These are phyloP conservation scores for Salix brachista DNA, from an alignment of 345 rosid genomes.

Conservation along the genomic window DNA sequence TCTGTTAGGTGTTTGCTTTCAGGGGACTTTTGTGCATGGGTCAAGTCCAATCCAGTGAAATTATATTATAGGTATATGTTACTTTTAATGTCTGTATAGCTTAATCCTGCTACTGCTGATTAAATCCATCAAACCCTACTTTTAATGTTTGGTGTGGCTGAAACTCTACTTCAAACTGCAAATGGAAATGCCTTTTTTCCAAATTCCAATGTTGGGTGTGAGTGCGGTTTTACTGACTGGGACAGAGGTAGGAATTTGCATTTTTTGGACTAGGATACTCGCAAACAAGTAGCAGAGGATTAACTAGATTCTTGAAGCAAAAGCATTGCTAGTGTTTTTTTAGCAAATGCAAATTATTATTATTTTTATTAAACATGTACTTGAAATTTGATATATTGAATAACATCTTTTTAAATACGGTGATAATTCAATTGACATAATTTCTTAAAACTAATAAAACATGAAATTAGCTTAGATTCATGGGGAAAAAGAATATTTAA, in stretches of 20 bases:
- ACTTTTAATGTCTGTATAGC: conserved; percentile 1
- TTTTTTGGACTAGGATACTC: neutral
- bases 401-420: too few species aligned
- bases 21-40: neutral
- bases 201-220: neutral
- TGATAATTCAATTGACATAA: too few species aligned
- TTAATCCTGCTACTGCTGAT: neutral
- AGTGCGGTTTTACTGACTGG: neutral
- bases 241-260: neutral
- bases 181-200: neutral
- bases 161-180: neutral
- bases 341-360: too few species aligned
- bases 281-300: too few species aligned
- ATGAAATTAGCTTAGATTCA: too few species aligned
- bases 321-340: too few species aligned
- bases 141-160: neutral
- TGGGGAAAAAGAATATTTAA: too few species aligned
- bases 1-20: neutral
- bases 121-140: neutral
- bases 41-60: neutral
- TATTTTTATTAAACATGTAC: too few species aligned
- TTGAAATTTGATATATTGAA: too few species aligned
- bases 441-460: too few species aligned
- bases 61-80: neutral
- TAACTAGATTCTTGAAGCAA: too few species aligned